Conservation (phyloP, 140 eudicot species). For the Erigeron philadelphicus region DNA sequence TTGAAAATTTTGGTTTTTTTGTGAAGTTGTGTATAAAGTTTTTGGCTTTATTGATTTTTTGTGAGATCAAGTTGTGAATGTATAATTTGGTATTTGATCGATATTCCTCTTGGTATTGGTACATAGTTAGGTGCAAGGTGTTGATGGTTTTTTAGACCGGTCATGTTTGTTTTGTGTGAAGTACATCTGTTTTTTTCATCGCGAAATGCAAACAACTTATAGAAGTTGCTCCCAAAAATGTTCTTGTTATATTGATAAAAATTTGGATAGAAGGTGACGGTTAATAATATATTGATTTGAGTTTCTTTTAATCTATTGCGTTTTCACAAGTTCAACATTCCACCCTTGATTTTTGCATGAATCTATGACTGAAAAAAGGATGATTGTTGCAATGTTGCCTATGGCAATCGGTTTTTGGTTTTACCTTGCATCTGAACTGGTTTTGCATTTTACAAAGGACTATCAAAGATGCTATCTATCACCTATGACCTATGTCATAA, state of each 20-base stretch:
- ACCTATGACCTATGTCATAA: neutral
- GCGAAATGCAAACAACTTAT: no score
- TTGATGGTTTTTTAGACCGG: no score
- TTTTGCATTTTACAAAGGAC: slow-evolving; percentile 1
- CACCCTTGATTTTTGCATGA: neutral
- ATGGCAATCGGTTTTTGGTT: neutral
- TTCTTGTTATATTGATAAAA: neutral
- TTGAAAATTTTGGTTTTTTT: no score
- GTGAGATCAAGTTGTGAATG: no score
- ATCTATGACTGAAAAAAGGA: neutral
- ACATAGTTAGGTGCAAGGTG: no score
- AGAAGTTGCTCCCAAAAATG: neutral
- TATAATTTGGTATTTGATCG: no score
- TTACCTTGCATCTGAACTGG: slow-evolving; percentile 4
- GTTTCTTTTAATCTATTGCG: neutral
- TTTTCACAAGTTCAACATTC: neutral
- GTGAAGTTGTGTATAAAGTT: no score
- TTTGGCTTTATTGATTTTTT: no score
- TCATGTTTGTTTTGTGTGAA: no score
- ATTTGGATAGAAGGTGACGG: neutral
- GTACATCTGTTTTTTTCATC: no score
- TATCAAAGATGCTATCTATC: slow-evolving; percentile 6
- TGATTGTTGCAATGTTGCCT: neutral
- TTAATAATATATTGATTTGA: neutral
- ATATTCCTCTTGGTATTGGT: no score